A percentile compares a stretch with the other conserved stretches of the same genome.
Evolutionary conservation across 2,329 filamentous ascomycete species (phyloP).

Genomic region (Nemania sp.): DNA sequence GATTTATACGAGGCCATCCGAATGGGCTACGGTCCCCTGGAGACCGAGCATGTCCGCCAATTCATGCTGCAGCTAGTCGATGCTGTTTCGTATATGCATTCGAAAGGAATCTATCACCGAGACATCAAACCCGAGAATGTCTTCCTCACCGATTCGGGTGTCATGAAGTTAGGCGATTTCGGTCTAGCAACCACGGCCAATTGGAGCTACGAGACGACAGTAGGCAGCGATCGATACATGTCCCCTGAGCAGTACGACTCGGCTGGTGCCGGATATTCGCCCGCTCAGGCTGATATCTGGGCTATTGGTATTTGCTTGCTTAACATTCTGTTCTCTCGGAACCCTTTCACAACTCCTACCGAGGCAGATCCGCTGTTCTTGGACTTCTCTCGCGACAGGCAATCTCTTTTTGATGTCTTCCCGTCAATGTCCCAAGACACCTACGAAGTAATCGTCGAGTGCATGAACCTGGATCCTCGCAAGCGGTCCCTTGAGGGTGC

Average conservation of each 20-base stretch:
- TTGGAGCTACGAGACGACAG: constrained; percentile 90
- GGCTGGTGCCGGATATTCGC: constrained; percentile 83
- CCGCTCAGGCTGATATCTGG: constrained; percentile 94
- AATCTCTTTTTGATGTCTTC: constrained; percentile 97
- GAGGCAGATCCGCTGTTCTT: constrained; percentile 90
- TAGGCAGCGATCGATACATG: constrained; percentile 99
- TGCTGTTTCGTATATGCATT: constrained; percentile 88
- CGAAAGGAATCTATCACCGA: constrained; percentile 89
- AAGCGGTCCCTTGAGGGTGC: constrained; percentile 82
- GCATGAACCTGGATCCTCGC: constrained; percentile 86
- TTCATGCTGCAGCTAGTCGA: constrained; percentile 96
- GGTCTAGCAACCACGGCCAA: constrained; percentile 86
- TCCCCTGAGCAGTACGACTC: constrained; percentile 97
- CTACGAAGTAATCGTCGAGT: constrained; percentile 88
- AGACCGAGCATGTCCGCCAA: constrained; percentile 94
- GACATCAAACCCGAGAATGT: constrained; percentile 99
- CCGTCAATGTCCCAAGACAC: constrained; percentile 98
- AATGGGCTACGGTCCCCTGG: constrained; percentile 80
- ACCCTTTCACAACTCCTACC: constrained; percentile 90
- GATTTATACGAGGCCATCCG: constrained; percentile 98
- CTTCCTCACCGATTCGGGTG: constrained; percentile 82
- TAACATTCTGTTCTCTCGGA: constrained; percentile 95
- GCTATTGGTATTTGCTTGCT: constrained; percentile 94
- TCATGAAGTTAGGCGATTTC: constrained; percentile 97
- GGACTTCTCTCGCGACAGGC: constrained; percentile 91